A percentile compares a stretch with the other conserved stretches of the same genome.
phyloP scores from a whole-genome alignment of 192 early-diverging fungal species.

The Entomortierella beljakovae region DNA sequence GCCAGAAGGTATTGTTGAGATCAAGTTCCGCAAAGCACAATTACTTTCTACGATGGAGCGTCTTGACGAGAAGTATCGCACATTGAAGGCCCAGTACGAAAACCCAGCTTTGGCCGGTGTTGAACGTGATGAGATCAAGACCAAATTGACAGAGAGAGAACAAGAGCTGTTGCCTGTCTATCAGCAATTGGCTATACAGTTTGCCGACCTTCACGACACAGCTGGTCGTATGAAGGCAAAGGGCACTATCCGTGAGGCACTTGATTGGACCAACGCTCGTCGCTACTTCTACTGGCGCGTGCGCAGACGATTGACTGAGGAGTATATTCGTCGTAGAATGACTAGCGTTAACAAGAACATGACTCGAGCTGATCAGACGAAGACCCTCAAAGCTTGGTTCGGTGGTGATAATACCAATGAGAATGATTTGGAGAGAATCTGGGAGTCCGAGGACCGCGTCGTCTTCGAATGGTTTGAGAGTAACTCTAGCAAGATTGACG shows the following conservation, averaged over 20 bases:
- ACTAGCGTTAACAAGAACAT: slow-evolving; percentile 57
- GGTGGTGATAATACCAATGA: slow-evolving; percentile 57
- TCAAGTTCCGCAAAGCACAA: slow-evolving; percentile 97
- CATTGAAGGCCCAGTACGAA: slow-evolving; percentile 73
- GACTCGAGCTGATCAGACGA: slow-evolving; percentile 63
- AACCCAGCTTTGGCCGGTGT: slow-evolving; percentile 64
- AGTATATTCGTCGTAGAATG: slow-evolving; percentile 75
- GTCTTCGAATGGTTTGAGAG: slow-evolving; percentile 75
- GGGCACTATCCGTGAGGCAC: slow-evolving; percentile 81
- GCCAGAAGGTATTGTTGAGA: slow-evolving; percentile 97
- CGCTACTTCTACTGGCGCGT: slow-evolving; percentile 95
- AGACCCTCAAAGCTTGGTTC: slow-evolving; percentile 75
- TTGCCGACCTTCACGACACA: slow-evolving; percentile 98
- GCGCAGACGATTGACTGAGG: slow-evolving; percentile 83
- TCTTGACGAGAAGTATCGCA: slow-evolving; percentile 81
- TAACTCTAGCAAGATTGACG: slow-evolving; percentile 46
- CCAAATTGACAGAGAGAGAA: slow-evolving; percentile 83
- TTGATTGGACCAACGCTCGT: slow-evolving; percentile 86
- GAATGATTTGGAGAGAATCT: slow-evolving; percentile 51
- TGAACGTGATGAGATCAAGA: slow-evolving; percentile 75
- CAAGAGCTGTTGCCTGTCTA: slow-evolving; percentile 90
- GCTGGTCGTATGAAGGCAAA: slow-evolving; percentile 97
- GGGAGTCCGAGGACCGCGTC: slow-evolving; percentile 68
- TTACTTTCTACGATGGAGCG: slow-evolving; percentile 94
- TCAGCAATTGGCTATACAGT: slow-evolving; percentile 93